Evolutionary conservation across 495 filamentous ascomycete genomes (phyloP).

Genomic region (Xylaria castorea): DNA sequence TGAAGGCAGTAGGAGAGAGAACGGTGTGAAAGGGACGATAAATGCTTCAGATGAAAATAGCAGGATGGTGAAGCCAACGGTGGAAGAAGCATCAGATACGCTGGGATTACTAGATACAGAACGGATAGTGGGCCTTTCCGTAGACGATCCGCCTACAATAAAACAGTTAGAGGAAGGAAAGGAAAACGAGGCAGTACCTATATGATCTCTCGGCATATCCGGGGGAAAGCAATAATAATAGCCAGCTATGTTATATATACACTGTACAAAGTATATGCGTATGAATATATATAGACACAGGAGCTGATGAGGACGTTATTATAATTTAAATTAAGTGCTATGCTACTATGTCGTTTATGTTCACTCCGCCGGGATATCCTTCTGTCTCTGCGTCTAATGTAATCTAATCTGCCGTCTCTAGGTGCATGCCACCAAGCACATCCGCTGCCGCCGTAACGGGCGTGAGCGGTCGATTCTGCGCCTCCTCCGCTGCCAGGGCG

Average conservation of each 20-base stretch:
- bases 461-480: conserved; percentile 30
- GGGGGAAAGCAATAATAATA: not conserved
- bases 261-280: conserved; percentile 11
- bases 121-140: not conserved
- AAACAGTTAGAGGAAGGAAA: conserved; percentile 1
- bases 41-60: not conserved
- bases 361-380: conserved; percentile 17
- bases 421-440: conserved; percentile 30
- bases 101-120: not conserved
- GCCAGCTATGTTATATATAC: not conserved
- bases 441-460: conserved; percentile 38
- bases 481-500: conserved; percentile 25
- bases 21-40: not conserved
- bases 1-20: not conserved
- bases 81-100: not conserved
- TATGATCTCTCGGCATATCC: not conserved
- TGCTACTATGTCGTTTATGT: conserved; percentile 13
- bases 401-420: conserved; percentile 15
- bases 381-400: conserved; percentile 18
- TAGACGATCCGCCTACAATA: not conserved
- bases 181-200: conserved; percentile 2
- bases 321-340: not conserved
- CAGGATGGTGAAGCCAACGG: not conserved
- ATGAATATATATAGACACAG: conserved; percentile 8
- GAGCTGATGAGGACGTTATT: not conserved